These are phyloP conservation scores for Plicaturopsis crispa DNA, from an alignment of 768 basidiomycete genomes.

Conservation along the genomic window DNA sequence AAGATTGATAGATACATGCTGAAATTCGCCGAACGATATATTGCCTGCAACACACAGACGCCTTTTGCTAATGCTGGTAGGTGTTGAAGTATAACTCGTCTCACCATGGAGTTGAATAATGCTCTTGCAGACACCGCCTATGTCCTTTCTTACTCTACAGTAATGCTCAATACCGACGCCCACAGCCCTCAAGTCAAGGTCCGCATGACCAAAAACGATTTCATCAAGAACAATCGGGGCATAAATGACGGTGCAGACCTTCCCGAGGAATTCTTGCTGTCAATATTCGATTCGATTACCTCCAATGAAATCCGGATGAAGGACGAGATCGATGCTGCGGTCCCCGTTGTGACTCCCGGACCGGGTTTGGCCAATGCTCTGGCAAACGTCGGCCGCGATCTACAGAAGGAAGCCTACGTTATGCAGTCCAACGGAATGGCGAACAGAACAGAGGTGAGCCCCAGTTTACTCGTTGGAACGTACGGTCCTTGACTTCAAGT, in stretches of 20 bases:
- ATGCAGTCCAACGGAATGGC: conserved; percentile 95
- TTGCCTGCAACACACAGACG: conserved; percentile 78
- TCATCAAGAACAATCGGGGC: conserved; percentile 91
- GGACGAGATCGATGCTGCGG: conserved; percentile 76
- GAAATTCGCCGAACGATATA: conserved; percentile 96
- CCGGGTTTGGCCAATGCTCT: conserved; percentile 79
- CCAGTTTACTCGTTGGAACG: neutral
- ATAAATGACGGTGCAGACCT: conserved; percentile 91
- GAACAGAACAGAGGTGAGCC: conserved; percentile 83
- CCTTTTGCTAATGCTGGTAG: conserved; percentile 90
- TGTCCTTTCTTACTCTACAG: conserved; percentile 89
- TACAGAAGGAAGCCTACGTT: conserved; percentile 94
- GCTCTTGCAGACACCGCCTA: conserved; percentile 73
- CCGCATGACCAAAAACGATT: conserved; percentile 89
- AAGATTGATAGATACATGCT: conserved; percentile 99
- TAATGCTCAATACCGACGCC: conserved; percentile 95
- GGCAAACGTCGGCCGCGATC: conserved; percentile 85
- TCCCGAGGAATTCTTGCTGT: conserved; percentile 73
- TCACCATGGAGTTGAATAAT: neutral
- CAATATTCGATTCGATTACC: conserved; percentile 87
- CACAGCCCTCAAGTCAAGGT: conserved; percentile 93
- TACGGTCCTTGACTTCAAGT: conserved; percentile 7
- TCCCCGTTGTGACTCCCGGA: conserved; percentile 33
- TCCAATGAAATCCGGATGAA: conserved; percentile 97
- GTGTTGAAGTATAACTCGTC: conserved; percentile 14